Base-by-base conservation (phyloP, 139 green algal species). In the Chlorella sp. region DNA sequence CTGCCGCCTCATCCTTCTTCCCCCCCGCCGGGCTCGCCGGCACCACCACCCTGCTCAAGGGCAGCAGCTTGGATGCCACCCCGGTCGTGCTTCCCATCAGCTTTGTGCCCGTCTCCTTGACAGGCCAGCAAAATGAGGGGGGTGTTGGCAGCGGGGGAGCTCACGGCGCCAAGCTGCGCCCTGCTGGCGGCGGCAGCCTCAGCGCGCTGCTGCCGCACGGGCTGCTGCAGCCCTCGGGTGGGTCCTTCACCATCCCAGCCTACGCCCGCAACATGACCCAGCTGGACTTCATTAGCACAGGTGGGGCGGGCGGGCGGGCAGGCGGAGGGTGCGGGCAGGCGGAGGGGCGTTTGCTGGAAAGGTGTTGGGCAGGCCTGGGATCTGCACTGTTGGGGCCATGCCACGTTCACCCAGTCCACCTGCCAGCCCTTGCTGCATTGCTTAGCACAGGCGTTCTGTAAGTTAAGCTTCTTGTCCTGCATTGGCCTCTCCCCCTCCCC, bases 201-300 rank as follows among this genome's bases (percentile, higher is more conserved):
- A 28, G 48, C 12, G 80, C 80, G 11, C 81, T 61, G 81, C n/a
- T 60, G n/a, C 57, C 57, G 76, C 75, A 53, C 7, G 48, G 48
- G 42, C 75, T 79, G 39, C 78, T 86, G 36, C 81, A 86, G 26
- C 78, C 48, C 0, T 81, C 78, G 0, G 40, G 40, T 24, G 81
- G 53, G 36, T 64, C 37, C n/a, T 86, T 90, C 32, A 36, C 87
- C 60, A 90, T 90, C 61, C 78, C 80, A 24, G 87, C 87, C 30
- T 90, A 69, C 30, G 79, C 36, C 34, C 84, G 84, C 3, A 40
- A 68, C 68, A 42, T 90, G 53, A 90, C 87, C 5, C 57, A 86
- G 39, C 57, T 80, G 30, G 87, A 90, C 87, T 81, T 90, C 39
- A 86, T 90, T 39, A 80, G 18, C 36, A 86, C 87, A 81, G 87